Evolutionary conservation across 306 rosid species (phyloP).

Genomic region (Lablab purpureus): DNA sequence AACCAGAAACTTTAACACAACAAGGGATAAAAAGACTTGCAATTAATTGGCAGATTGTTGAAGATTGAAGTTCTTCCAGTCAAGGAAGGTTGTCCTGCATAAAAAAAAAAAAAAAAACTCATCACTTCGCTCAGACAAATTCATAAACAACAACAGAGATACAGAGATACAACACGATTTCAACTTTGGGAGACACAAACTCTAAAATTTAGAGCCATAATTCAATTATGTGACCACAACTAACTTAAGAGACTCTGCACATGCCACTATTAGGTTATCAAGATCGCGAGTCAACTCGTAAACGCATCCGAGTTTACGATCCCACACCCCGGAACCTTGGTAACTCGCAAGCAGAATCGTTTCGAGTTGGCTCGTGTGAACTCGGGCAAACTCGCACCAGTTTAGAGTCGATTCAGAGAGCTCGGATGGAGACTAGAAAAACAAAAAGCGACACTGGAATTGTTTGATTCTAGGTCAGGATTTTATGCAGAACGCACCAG

Average conservation of each 20-base stretch:
- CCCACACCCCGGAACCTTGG: no score
- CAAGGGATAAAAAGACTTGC: conserved; percentile 38
- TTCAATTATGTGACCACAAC: conserved; percentile 7
- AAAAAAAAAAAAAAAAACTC: not conserved
- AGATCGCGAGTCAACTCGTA: no score
- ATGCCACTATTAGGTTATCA: not conserved
- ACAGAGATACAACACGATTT: conserved; percentile 16
- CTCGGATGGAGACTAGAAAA: no score
- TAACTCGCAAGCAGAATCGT: no score
- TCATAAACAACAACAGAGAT: not conserved
- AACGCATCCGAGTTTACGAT: no score
- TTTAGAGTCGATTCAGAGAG: no score
- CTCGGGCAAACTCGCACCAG: no score
- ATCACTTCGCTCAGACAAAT: conserved; percentile 24
- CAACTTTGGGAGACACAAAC: not conserved
- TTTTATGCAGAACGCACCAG: no score
- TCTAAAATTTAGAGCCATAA: conserved; percentile 12
- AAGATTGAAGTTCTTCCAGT: conserved; percentile 20
- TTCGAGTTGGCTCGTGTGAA: no score
- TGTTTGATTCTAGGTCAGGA: no score
- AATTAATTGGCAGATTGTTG: conserved; percentile 24
- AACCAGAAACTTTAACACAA: conserved; percentile 25
- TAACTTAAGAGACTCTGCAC: not conserved
- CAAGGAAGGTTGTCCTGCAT: conserved; percentile 28
- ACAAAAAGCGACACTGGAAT: no score